Base-by-base conservation (phyloP, 1,139 yeast species). In the Candida anutae region DNA sequence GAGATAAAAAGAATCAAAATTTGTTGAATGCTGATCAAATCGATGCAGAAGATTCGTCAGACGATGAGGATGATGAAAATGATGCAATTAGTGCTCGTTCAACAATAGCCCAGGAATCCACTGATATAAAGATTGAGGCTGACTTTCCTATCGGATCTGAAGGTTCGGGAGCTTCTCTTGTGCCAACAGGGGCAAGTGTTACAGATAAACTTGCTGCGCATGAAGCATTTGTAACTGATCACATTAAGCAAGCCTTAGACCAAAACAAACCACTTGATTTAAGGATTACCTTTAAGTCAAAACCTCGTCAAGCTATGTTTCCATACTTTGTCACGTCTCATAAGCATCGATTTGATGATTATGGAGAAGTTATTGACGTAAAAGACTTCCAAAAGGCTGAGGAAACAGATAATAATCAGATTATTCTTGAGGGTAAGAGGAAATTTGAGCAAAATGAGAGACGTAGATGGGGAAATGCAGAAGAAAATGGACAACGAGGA, bases 271-370 rank as follows among this genome's bases (percentile, higher is more conserved):
- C 72, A 20, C 46, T 74, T 31, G 97, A 88, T 51, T 69, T 74
- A 26, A 76, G 72, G 40, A 72, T 82, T 12, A 66, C 80, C n/a
- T 54, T 53, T 25, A 64, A 60, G 27, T 58, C 77, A 16, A 68
- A 69, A 33, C 74, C 79, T 4, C 69, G 81, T 38, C 77, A 80
- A 32, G 75, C 79, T 25, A 79, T 81, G 82, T 88, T 87, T 44
- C 97, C 95, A 6, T 60, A 44, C 33, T 77, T 65, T 41, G 58
- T 69, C 8, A 68, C 71, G 2, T 62, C 65, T 16, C 59, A 55
- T 31, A 72, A 74, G 37, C 63, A 69, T 16, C 73, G 78, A 38
- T 61, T 67, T 26, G 97, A 90, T 48, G 97, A 88, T 43, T 90
- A 88, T 48, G 97, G 97, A 15, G 79, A 75, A 34, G 56, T 77